Conservation (phyloP, 768 basidiomycete genomes). For the Imleria badia region DNA sequence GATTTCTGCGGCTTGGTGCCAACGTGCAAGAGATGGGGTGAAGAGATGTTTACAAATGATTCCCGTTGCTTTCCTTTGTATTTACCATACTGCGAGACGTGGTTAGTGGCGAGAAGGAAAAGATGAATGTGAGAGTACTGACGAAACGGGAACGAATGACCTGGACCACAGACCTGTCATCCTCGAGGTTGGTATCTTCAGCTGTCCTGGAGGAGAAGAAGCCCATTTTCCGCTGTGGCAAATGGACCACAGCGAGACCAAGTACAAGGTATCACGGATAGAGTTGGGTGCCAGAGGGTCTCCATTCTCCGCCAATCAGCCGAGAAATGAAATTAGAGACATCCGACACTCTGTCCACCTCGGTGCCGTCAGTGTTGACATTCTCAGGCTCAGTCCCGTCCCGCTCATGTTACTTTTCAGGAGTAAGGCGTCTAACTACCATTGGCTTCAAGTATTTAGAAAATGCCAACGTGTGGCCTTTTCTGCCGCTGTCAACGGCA, state of each 20-base stretch:
- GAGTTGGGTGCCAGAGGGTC: constrained; percentile 25
- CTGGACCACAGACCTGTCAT: constrained; percentile 50
- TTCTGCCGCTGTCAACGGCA: constrained; percentile 12
- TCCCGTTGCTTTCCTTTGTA: constrained; percentile 58
- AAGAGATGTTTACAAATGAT: constrained; percentile 31
- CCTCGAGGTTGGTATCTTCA: constrained; percentile 19
- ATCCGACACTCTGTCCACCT: constrained; percentile 26
- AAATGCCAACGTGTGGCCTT: constrained; percentile 1
- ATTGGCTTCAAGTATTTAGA: background rate
- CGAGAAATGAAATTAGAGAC: constrained; percentile 16
- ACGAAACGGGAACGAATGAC: constrained; percentile 65
- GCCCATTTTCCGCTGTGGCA: constrained; percentile 23
- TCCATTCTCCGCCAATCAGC: constrained; percentile 10
- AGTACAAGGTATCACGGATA: constrained; percentile 6
- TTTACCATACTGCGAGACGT: constrained; percentile 48
- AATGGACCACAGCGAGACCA: constrained; percentile 1
- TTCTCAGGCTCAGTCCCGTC: background rate
- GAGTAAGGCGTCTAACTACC: too few species aligned
- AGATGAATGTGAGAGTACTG: constrained; percentile 32
- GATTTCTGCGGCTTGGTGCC: constrained; percentile 22
- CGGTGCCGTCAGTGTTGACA: constrained; percentile 8
- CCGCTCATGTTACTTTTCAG: constrained; percentile 12
- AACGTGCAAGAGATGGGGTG: constrained; percentile 33
- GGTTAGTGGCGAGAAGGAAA: constrained; percentile 11
- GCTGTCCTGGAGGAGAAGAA: constrained; percentile 32